Percentiles rank a stretch among this genome's conserved stretches.
Evolutionary conservation across 352 stramenopile species (phyloP).

Genomic region (Phytopythium vexans): DNA sequence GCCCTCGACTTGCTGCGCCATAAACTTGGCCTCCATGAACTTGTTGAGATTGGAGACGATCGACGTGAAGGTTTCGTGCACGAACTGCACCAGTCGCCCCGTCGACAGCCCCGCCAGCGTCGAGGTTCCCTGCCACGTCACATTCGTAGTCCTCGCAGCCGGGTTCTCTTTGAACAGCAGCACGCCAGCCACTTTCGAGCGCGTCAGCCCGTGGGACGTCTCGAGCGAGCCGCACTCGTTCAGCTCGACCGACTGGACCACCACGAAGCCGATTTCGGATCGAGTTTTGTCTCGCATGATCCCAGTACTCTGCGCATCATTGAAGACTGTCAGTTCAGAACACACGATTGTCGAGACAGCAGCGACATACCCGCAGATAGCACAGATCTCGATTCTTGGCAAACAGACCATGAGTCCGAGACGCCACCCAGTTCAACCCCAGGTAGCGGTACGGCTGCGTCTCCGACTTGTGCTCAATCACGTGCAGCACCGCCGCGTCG

Average conservation of each 20-base stretch:
- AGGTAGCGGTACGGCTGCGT: slow-evolving; percentile 51
- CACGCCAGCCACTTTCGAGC: slow-evolving; percentile 50
- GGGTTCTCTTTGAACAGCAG: slow-evolving; percentile 54
- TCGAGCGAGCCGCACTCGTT: slow-evolving; percentile 54
- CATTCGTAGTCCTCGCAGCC: slow-evolving; percentile 31
- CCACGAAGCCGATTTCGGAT: slow-evolving; percentile 49
- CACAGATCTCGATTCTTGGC: slow-evolving; percentile 59
- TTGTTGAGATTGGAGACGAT: slow-evolving; percentile 55
- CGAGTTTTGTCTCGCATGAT: slow-evolving; percentile 39
- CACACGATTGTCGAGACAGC: neutral
- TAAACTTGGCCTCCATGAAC: slow-evolving; percentile 53
- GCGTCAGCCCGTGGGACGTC: slow-evolving; percentile 40
- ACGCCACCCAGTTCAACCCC: slow-evolving; percentile 65
- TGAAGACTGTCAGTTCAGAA: neutral
- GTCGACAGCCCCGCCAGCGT: slow-evolving; percentile 34
- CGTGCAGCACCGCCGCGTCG: slow-evolving; percentile 58
- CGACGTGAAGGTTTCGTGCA: slow-evolving; percentile 61
- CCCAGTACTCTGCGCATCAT: slow-evolving; percentile 30
- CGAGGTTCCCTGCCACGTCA: slow-evolving; percentile 61
- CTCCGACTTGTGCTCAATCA: slow-evolving; percentile 32
- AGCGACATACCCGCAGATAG: slow-evolving; percentile 36
- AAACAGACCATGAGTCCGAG: slow-evolving; percentile 41
- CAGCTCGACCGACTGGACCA: slow-evolving; percentile 57
- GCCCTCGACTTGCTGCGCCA: slow-evolving; percentile 49
- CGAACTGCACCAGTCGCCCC: slow-evolving; percentile 38